Base-by-base conservation (phyloP, 176 grass and related monocot genomes). In the Hsuehochloa calcarea region DNA sequence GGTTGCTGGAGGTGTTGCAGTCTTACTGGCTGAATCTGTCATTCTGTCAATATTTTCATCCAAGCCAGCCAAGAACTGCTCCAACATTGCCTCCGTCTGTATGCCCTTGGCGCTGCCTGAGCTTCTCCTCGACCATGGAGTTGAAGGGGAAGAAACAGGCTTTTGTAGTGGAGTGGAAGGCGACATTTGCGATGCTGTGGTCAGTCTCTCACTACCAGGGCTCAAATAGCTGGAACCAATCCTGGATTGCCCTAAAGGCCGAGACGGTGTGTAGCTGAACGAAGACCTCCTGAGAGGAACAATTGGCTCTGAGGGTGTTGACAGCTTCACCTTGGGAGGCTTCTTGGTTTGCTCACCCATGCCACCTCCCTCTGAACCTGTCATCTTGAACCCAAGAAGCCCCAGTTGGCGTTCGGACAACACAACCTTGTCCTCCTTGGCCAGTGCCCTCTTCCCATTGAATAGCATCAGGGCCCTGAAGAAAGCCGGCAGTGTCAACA, bases 111-210 rank as follows among this genome's bases (percentile, higher is more conserved):
- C 93, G 56, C 89, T 91, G 54, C 89, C 89, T 45, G 93, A 74
- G 51, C 86, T 89, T 78, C 92, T 90, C 84, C 93, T 93, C 17
- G 96, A 98, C 96, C 96, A 98, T 55, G 96, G 92, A 75, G 87
- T 93, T 71, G 82, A 84, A 65, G 96, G 93, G 63, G 96, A 98
- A 75, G 93, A 78, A 54, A 75, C 27, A 65, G 65, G 55, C 72
- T 94, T 91, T 80, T 89, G 83, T 51, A 84, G 77, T 51, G 88
- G 82, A 38, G 93, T 80, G 84, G 87, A 78, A 69, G 93, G 90
- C 50, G 96, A 95, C 71, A 92, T 87, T 56, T 88, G 93, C 43
- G 92, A 79, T 65, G 81, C 7, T 0, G 88, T 71, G 45, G 45
- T 49, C 77, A 86, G 84, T 80, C 91, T 98, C 43, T 93, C 93